Base-by-base conservation (phyloP, 345 rosid genomes). In the Acer saccharum region DNA sequence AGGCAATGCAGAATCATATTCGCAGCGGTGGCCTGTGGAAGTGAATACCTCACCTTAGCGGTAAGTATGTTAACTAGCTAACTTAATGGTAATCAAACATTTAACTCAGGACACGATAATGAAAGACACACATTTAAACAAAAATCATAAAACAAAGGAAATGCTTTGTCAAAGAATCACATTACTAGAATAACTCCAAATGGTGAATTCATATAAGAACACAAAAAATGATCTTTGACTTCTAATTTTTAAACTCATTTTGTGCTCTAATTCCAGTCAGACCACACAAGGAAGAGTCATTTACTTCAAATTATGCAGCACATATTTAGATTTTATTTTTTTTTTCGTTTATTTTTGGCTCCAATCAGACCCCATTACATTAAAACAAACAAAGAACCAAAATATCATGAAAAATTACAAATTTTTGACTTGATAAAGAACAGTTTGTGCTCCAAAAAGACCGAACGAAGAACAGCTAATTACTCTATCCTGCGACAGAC, bases 401-500 rank as follows among this genome's bases (percentile, higher is more conserved):
- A 50, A 1, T 7, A 52, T 52, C 3, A 70, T 2, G 41, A 16
- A n/a, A 72, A 57, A 39, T 2, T 9, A 72, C 23, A 14, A 16
- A 4, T 14, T 16, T 13, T 54, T 54, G 1, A 16, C 58, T 54
- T 54, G n/a, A 54, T 54, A 54, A 54, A 54, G n/a, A 54, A 54
- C 58, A 54, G 16, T 54, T 54, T 16, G 58, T 54, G 58, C 58
- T 54, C 58, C n/a, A 16, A 23, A n/a, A 23, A 23, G 58, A 46
- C 25, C 14, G 18, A 29, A 29, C 11, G 67, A 61, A 39, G 25
- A 54, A 60, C 3, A 52, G 25, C 18, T 32, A 77, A 18, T 62
- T 25, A 82, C 65, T 12, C 64, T 18, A 69, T 1, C 27, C 75
- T 54, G 43, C 32, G 73, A 71, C 64, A 78, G 2, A 71, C 74